phyloP scores from a whole-genome alignment of 2,329 filamentous ascomycete species.

The Talaromyces sp. region DNA sequence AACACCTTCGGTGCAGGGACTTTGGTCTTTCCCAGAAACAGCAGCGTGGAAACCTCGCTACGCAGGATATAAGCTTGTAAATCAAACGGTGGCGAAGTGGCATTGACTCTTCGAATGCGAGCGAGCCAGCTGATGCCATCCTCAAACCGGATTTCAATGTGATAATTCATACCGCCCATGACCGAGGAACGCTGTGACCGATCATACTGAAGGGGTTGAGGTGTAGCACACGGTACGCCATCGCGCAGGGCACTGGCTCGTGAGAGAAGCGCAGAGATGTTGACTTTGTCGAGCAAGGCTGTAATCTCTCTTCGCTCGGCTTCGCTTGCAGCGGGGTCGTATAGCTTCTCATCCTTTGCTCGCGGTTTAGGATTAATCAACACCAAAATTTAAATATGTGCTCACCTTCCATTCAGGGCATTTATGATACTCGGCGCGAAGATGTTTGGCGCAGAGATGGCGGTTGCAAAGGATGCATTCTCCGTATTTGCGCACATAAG shows the following conservation, averaged over 20 bases:
- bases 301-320: slow-evolving; percentile 32
- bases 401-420: slow-evolving; percentile 35
- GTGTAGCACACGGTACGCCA: slow-evolving; percentile 32
- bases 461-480: slow-evolving; percentile 36
- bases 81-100: slow-evolving; percentile 32
- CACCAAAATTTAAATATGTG: slow-evolving; percentile 13
- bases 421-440: slow-evolving; percentile 25
- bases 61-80: slow-evolving; percentile 25
- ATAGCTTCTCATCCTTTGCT: slow-evolving; percentile 32
- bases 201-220: slow-evolving; percentile 31
- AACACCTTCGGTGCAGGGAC: slow-evolving; percentile 35
- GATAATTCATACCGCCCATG: slow-evolving; percentile 44
- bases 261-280: slow-evolving; percentile 31
- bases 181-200: slow-evolving; percentile 27
- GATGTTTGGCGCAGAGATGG: slow-evolving; percentile 33
- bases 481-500: slow-evolving; percentile 31
- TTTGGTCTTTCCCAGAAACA: slow-evolving; percentile 31
- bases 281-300: slow-evolving; percentile 28
- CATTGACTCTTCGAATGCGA: slow-evolving; percentile 36
- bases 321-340: slow-evolving; percentile 26
- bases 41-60: slow-evolving; percentile 39
- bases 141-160: slow-evolving; percentile 38
- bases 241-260: slow-evolving; percentile 30
- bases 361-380: background rate
- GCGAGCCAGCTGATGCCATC: slow-evolving; percentile 41